Base-by-base conservation (phyloP, 768 basidiomycete genomes). In the Lentinula boryana region DNA sequence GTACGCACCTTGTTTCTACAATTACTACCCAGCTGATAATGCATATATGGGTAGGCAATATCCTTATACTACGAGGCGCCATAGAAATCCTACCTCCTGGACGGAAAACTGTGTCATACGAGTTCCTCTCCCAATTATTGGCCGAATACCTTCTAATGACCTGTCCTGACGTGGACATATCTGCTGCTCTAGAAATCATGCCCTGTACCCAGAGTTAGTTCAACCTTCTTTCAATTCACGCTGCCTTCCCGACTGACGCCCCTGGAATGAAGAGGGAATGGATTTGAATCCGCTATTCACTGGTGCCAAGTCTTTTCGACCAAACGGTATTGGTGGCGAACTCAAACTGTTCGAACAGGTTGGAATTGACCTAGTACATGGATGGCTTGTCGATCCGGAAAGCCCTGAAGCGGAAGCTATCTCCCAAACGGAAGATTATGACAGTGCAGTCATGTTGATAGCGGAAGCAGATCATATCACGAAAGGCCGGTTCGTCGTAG, bases 271-370 rank as follows among this genome's bases (percentile, higher is more conserved):
- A 92, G 89, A 84, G 79, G 95, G 95, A 12, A 89, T 97, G 79
- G 89, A 95, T 68, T 77, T 97, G 49, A 94, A 97, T 66, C 92
- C 94, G 1, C 72, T 85, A 0, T 97, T 97, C 70, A 89, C 86
- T 0, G 81, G 81, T 0, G 68, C 86, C 6, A 82, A 81, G 2
- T 80, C 84, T 0, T 95, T 95, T 69, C 78, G 83, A 12, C 88
- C 91, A 1, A 76, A 77, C 8, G 83, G 81, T 1, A 78, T 79
- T 32, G 84, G 84, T 0, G 93, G 91, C 1, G 95, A 92, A 68
- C 82, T 97, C 48, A 84, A 89, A 61, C 82, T 97, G 7, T 97
- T 97, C 67, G 76, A 86, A n/a, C 86, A 91, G 48, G 89, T 86
- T 0, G 86, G 86, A 8, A 91, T 96, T 48, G 75, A 82, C 5